Evolutionary conservation across 2,329 filamentous ascomycete genomes (phyloP).

Genomic region (Mycocentrospora acerina): DNA sequence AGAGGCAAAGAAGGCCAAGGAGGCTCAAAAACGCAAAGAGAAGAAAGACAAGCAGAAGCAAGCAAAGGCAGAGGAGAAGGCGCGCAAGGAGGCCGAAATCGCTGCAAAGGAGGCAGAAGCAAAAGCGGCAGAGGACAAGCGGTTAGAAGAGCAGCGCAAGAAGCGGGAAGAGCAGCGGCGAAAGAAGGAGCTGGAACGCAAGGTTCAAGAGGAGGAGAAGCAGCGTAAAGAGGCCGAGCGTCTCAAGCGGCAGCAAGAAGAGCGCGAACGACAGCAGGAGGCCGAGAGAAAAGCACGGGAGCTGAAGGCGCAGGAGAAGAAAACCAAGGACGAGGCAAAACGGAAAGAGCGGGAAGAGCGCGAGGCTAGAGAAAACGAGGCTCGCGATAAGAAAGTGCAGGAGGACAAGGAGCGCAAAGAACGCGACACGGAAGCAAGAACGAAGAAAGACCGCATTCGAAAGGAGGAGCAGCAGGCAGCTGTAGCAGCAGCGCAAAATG

Average conservation of each 20-base stretch:
- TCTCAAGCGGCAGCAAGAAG: constrained; percentile 75
- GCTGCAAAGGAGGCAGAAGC: constrained; percentile 80
- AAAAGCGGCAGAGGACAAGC: constrained; percentile 74
- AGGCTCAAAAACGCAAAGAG: constrained; percentile 93
- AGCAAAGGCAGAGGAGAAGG: constrained; percentile 86
- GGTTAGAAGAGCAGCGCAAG: constrained; percentile 74
- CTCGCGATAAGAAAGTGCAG: constrained; percentile 65
- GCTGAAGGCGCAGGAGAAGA: constrained; percentile 78
- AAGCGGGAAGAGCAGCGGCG: constrained; percentile 88
- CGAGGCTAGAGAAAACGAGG: constrained; percentile 70
- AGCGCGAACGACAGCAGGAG: constrained; percentile 82
- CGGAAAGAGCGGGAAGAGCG: constrained; percentile 72
- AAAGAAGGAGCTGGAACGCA: constrained; percentile 88
- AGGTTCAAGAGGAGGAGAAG: constrained; percentile 86
- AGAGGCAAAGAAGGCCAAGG: constrained; percentile 89
- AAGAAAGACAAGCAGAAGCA: constrained; percentile 89
- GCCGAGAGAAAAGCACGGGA: constrained; percentile 81
- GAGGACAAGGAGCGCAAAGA: constrained; percentile 61
- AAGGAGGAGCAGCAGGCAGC: constrained; percentile 47
- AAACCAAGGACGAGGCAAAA: constrained; percentile 67
- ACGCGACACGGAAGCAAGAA: constrained; percentile 57
- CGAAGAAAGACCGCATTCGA: constrained; percentile 45
- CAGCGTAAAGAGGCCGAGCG: constrained; percentile 83
- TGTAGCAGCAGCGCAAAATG: constrained; percentile 30
- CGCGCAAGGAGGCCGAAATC: constrained; percentile 83